Percentiles rank a stretch among this genome's conserved stretches.
Conservation (phyloP, 352 stramenopile species). For the Pseudoperonospora humuli region DNA sequence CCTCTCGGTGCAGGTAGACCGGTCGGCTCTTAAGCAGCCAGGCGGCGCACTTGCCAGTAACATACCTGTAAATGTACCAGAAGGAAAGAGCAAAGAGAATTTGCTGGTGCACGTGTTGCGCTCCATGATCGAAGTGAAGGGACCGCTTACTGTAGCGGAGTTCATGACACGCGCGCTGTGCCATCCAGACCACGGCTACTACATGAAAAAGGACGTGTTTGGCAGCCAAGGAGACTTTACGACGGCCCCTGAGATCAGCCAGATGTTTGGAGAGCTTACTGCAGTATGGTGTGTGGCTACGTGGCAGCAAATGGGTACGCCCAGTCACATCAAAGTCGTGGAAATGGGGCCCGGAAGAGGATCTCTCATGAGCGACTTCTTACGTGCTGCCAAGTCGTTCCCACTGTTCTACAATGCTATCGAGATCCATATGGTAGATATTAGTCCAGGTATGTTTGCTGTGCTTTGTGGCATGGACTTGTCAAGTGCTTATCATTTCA, state of each 20-base stretch:
- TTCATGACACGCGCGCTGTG: slow-evolving; percentile 90
- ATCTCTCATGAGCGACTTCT: slow-evolving; percentile 91
- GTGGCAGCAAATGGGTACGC: slow-evolving; percentile 85
- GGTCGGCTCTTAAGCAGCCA: slow-evolving; percentile 64
- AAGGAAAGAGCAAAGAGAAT: slow-evolving; percentile 59
- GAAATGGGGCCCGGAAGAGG: slow-evolving; percentile 90
- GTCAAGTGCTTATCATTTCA: slow-evolving; percentile 1
- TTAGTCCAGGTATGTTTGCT: slow-evolving; percentile 49
- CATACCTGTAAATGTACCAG: slow-evolving; percentile 15
- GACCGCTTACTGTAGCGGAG: slow-evolving; percentile 90
- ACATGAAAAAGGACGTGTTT: slow-evolving; percentile 92
- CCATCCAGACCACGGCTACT: slow-evolving; percentile 92
- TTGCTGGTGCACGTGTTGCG: slow-evolving; percentile 69
- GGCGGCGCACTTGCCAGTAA: slow-evolving; percentile 18
- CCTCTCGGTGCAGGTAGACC: slow-evolving; percentile 56
- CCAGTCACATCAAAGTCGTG: slow-evolving; percentile 71
- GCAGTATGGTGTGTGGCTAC: slow-evolving; percentile 89
- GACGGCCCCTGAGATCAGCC: slow-evolving; percentile 90
- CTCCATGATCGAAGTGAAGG: slow-evolving; percentile 89
- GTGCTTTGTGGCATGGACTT: not conserved
- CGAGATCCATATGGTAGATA: slow-evolving; percentile 89
- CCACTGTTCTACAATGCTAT: slow-evolving; percentile 79
- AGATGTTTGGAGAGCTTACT: slow-evolving; percentile 91
- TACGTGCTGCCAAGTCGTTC: slow-evolving; percentile 85
- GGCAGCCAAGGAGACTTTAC: slow-evolving; percentile 89